These are phyloP conservation scores for Trichoderma atrobrunneum DNA, from an alignment of 2,329 filamentous ascomycete genomes.

Conservation along the genomic window DNA sequence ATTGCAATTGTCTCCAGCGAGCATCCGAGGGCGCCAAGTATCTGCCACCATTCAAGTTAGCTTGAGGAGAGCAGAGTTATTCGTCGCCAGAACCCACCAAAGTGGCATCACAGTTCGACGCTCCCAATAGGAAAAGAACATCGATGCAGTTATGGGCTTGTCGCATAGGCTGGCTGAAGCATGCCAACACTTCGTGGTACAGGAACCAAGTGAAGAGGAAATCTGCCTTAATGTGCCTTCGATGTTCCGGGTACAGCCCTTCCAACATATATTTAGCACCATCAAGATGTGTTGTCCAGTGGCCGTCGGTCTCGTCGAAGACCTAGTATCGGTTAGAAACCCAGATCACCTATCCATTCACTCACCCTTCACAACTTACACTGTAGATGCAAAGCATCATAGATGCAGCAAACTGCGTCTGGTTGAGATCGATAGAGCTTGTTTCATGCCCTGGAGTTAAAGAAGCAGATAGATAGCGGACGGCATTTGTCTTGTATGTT, in stretches of 20 bases:
- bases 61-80: not conserved
- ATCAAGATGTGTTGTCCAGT: constrained; percentile 45
- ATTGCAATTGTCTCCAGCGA: constrained; percentile 45
- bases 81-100: constrained; percentile 8
- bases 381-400: constrained; percentile 53
- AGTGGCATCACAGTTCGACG: constrained; percentile 14
- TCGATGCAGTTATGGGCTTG: constrained; percentile 9
- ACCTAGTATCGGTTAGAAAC: constrained; percentile 32
- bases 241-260: constrained; percentile 26
- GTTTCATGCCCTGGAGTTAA: constrained; percentile 29
- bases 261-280: constrained; percentile 40
- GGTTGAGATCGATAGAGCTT: constrained; percentile 26
- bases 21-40: constrained; percentile 47
- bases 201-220: constrained; percentile 48
- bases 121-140: constrained; percentile 11
- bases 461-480: constrained; percentile 39
- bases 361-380: constrained; percentile 27
- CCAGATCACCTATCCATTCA: not conserved
- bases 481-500: constrained; percentile 41
- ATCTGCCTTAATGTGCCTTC: constrained; percentile 27
- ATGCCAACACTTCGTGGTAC: constrained; percentile 46
- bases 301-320: constrained; percentile 47
- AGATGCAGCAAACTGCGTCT: constrained; percentile 44
- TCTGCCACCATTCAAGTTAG: constrained; percentile 30
- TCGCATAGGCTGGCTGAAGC: constrained; percentile 38